A percentile compares a stretch with the other conserved stretches of the same genome.
Conservation (phyloP, 2,329 filamentous ascomycete species). For the Chaetomiaceae sp. region DNA sequence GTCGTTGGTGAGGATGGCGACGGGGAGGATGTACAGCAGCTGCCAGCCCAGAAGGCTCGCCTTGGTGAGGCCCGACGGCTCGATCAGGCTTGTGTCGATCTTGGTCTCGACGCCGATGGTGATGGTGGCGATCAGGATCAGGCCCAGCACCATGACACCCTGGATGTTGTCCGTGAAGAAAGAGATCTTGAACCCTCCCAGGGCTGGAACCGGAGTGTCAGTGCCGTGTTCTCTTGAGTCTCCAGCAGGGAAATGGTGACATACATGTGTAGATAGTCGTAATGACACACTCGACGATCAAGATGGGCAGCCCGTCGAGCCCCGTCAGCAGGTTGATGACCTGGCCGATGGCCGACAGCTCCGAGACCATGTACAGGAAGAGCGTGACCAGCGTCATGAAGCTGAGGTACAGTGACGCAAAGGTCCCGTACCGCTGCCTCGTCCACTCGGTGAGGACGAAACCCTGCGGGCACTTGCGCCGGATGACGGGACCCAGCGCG, state of each 20-base stretch:
- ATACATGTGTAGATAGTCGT: conserved; percentile 81
- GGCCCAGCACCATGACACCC: conserved; percentile 68
- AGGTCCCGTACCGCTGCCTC: conserved; percentile 67
- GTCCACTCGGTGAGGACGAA: conserved; percentile 86
- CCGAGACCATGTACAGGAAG: conserved; percentile 83
- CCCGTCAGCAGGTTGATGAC: conserved; percentile 71
- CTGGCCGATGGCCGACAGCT: conserved; percentile 76
- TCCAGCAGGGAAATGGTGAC: conserved; percentile 21
- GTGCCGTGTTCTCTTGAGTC: background rate
- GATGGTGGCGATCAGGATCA: conserved; percentile 72
- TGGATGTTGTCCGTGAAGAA: conserved; percentile 82
- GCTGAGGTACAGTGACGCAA: conserved; percentile 69
- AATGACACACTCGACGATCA: conserved; percentile 72
- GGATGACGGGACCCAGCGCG: conserved; percentile 69
- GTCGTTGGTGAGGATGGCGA: conserved; percentile 78
- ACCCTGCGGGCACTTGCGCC: conserved; percentile 73
- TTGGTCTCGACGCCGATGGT: conserved; percentile 72
- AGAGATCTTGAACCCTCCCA: conserved; percentile 79
- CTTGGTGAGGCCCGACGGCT: conserved; percentile 64
- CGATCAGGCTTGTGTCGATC: conserved; percentile 65
- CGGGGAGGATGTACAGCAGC: conserved; percentile 76
- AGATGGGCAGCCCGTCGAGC: conserved; percentile 66
- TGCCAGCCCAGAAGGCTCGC: conserved; percentile 75
- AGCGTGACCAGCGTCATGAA: conserved; percentile 74
- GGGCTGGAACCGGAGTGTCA: conserved; percentile 42